phyloP scores from a whole-genome alignment of 225 moss, liverwort and hornwort species.

The Straminergon stramineum region DNA sequence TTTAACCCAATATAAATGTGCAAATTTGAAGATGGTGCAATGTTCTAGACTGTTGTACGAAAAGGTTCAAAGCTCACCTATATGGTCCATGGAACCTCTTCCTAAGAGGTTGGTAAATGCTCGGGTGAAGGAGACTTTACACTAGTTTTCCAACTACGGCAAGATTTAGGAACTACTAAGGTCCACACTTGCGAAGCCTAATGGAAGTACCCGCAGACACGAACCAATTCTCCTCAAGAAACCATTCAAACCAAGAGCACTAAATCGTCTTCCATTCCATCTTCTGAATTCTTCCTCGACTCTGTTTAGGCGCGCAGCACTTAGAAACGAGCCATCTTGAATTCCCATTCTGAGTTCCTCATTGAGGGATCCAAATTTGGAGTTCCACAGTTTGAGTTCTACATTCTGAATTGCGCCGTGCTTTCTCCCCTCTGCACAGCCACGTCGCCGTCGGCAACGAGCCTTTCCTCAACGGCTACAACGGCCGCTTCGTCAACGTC shows the following conservation, averaged over 20 bases:
- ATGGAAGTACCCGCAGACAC: not conserved
- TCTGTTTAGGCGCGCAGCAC: too few relatives aligned
- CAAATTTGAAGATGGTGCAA: not conserved
- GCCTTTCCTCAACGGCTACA: constrained; percentile 67
- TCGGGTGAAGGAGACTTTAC: not conserved
- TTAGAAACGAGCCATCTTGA: too few relatives aligned
- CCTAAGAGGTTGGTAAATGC: not conserved
- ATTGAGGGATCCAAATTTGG: not conserved
- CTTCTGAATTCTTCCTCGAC: too few relatives aligned
- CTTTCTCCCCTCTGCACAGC: not conserved
- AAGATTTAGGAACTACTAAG: not conserved
- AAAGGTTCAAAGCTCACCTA: not conserved
- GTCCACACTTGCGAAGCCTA: not conserved
- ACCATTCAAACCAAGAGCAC: not conserved
- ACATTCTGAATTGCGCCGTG: not conserved
- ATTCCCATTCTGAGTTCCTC: too few relatives aligned
- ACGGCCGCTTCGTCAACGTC: constrained; percentile 22
- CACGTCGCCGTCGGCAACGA: constrained; percentile 75
- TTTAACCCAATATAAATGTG: not conserved
- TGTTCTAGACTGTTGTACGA: not conserved
- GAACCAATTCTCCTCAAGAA: not conserved
- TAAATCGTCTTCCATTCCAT: not conserved
- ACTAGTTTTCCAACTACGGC: not conserved
- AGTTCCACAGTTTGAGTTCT: not conserved
- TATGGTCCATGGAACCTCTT: not conserved